Evolutionary conservation across 2,329 filamentous ascomycete species (phyloP).

Genomic region (Macrophomina phaseolina): DNA sequence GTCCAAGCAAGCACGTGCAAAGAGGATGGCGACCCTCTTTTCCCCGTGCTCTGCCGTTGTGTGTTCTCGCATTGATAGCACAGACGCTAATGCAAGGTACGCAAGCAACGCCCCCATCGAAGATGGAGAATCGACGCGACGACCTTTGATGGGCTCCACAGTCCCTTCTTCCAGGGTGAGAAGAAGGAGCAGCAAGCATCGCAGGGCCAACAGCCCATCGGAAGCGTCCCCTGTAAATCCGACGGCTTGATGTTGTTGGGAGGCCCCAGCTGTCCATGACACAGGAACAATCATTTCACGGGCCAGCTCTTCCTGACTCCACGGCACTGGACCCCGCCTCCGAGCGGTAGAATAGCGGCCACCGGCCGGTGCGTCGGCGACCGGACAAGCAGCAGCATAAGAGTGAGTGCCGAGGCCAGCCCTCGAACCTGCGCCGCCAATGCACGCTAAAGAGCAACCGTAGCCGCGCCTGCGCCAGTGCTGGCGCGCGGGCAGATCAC

Average conservation of each 20-base stretch:
- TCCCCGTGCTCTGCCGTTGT: constrained; percentile 7
- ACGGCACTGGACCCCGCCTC: background rate
- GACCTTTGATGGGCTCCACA: constrained; percentile 5
- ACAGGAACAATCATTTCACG: background rate
- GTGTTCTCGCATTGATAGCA: constrained; percentile 18
- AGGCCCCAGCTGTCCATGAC: background rate
- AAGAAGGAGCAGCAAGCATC: constrained; percentile 9
- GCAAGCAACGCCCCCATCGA: background rate
- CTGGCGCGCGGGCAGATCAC: constrained; percentile 15
- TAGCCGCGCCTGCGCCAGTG: constrained; percentile 8
- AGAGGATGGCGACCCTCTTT: background rate
- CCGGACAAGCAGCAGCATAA: background rate
- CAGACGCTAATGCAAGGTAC: constrained; percentile 26
- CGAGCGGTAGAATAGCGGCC: constrained; percentile 3
- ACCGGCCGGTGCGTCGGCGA: background rate
- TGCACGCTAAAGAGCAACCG: background rate
- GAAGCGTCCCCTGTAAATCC: background rate
- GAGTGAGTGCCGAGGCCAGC: constrained; percentile 1
- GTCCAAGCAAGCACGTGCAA: constrained; percentile 5
- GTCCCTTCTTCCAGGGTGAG: background rate
- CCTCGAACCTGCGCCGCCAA: background rate
- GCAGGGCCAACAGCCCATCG: background rate
- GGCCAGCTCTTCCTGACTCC: background rate
- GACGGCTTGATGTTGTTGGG: background rate
- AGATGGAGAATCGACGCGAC: constrained; percentile 19